Evolutionary conservation across 176 grass and related monocot species (phyloP).

Genomic region (Rhynchospora breviuscula): DNA sequence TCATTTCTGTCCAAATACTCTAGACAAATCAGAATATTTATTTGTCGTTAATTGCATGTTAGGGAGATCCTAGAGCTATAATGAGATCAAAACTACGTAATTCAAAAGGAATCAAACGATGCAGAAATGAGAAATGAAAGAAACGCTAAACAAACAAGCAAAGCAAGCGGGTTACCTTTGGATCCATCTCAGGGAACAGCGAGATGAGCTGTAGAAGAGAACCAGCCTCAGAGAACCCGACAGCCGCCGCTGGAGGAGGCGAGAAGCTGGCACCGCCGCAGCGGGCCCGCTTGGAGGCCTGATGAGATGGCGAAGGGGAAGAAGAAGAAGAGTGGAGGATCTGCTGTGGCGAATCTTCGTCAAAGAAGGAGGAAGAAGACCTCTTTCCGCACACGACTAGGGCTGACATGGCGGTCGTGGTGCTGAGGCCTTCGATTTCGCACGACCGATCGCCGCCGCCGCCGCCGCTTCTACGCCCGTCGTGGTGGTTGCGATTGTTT

Average conservation of each 20-base stretch:
- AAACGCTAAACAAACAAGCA: not conserved
- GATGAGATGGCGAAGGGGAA: conserved; percentile 37
- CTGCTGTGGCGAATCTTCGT: conserved; percentile 43
- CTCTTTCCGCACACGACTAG: conserved; percentile 96
- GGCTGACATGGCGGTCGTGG: conserved; percentile 79
- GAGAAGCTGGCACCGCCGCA: conserved; percentile 36
- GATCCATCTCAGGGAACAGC: conserved; percentile 76
- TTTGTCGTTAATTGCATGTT: not conserved
- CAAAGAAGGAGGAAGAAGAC: conserved; percentile 91
- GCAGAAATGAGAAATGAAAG: not conserved
- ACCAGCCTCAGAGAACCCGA: conserved; percentile 34
- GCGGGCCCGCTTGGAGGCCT: conserved; percentile 56
- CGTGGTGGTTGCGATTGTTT: conserved; percentile 28
- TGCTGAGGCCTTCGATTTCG: conserved; percentile 20
- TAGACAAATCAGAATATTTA: not conserved
- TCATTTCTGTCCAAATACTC: not conserved
- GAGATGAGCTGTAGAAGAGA: conserved; percentile 40
- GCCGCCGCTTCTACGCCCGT: conserved; percentile 30
- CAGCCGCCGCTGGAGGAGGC: conserved; percentile 24
- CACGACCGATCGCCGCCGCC: conserved; percentile 21
- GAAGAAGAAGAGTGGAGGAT: conserved; percentile 55
- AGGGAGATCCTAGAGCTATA: not conserved
- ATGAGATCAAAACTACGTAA: not conserved
- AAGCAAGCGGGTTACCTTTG: conserved; percentile 36
- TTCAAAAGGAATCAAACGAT: not conserved